Evolutionary conservation across 2,329 filamentous ascomycete species (phyloP).

Genomic region (Penicillium sp.): DNA sequence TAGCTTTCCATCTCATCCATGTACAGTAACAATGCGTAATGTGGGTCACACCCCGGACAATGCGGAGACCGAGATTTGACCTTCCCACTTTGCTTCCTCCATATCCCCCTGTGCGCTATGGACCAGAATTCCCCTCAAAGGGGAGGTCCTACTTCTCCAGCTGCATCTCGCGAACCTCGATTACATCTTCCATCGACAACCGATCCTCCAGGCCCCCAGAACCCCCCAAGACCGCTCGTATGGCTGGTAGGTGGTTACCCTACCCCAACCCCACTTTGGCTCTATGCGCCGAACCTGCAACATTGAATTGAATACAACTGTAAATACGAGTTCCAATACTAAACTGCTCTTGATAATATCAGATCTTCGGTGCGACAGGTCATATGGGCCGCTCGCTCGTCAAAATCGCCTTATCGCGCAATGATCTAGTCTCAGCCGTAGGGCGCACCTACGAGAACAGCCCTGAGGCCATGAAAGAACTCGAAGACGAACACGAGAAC

Average conservation of each 20-base stretch:
- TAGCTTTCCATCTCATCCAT: neutral
- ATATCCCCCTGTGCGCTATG: conserved; percentile 17
- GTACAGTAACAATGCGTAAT: neutral
- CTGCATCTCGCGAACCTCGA: conserved; percentile 39
- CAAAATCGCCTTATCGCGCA: conserved; percentile 74
- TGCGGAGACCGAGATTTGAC: conserved; percentile 26
- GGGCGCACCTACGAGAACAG: conserved; percentile 78
- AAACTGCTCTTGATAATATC: conserved; percentile 5
- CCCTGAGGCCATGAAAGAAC: conserved; percentile 68
- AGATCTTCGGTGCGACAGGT: conserved; percentile 95
- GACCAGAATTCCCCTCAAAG: conserved; percentile 30
- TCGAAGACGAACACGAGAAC: conserved; percentile 58
- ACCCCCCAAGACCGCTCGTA: conserved; percentile 71
- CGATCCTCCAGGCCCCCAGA: conserved; percentile 73
- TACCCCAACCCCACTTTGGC: conserved; percentile 1
- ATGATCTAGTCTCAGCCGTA: conserved; percentile 82
- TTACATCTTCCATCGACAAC: conserved; percentile 76
- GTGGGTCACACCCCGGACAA: conserved; percentile 20
- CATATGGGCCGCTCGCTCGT: conserved; percentile 92
- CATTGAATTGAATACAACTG: neutral
- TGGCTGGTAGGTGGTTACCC: conserved; percentile 71
- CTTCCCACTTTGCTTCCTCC: conserved; percentile 1
- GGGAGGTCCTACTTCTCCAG: conserved; percentile 25
- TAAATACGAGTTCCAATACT: neutral
- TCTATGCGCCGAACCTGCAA: neutral